phyloP scores from a whole-genome alignment of 345 rosid species.

The Pistacia integerrima region DNA sequence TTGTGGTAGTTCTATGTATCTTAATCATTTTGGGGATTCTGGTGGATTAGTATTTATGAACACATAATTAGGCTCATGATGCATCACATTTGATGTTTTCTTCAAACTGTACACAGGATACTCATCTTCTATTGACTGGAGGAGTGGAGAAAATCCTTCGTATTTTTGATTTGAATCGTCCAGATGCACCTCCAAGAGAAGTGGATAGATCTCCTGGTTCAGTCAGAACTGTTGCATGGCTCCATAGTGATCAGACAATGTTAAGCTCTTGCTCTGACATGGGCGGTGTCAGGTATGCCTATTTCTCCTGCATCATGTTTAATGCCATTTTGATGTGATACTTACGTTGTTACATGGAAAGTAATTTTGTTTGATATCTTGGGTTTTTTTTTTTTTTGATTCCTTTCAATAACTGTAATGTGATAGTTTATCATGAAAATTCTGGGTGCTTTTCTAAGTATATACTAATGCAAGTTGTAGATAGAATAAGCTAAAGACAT shows the following conservation, averaged over 20 bases:
- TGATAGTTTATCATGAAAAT: background rate
- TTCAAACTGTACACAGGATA: conserved; percentile 32
- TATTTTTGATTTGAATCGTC: conserved; percentile 42
- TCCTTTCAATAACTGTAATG: background rate
- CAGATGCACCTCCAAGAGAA: conserved; percentile 47
- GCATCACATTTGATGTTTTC: conserved; percentile 2
- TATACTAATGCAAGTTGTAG: background rate
- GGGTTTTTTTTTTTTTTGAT: background rate
- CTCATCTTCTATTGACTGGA: conserved; percentile 45
- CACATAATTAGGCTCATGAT: background rate
- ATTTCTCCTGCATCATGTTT: background rate
- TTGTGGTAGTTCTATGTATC: no score
- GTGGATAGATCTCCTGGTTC: conserved; percentile 47
- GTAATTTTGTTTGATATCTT: background rate
- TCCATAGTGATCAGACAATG: conserved; percentile 49
- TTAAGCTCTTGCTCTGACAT: conserved; percentile 46
- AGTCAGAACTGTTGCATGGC: conserved; percentile 49
- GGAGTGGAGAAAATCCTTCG: conserved; percentile 48
- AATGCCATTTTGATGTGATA: background rate
- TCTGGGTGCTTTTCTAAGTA: background rate
- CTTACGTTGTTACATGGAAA: background rate
- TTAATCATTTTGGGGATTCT: background rate
- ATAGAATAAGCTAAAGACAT: background rate
- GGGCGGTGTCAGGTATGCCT: conserved; percentile 49
- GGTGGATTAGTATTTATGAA: background rate